phyloP scores from a whole-genome alignment of 306 rosid species.

The Castanea sativa region DNA sequence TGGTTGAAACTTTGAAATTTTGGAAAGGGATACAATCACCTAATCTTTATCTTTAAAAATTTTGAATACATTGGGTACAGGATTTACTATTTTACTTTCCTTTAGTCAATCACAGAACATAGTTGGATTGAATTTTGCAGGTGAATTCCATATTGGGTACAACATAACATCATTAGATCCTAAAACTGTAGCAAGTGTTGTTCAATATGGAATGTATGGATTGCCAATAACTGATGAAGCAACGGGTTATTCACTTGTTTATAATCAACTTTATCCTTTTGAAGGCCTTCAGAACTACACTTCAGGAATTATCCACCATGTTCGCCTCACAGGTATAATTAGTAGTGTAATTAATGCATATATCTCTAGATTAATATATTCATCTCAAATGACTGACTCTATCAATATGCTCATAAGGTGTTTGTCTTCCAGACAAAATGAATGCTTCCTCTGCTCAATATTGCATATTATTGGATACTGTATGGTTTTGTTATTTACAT shows the following conservation, averaged over 20 bases:
- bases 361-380: neutral
- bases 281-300: constrained; percentile 91
- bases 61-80: neutral
- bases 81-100: neutral
- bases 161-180: constrained; percentile 63
- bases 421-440: neutral
- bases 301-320: constrained; percentile 94
- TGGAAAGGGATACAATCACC: neutral
- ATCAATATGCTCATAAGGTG: neutral
- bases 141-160: constrained; percentile 86
- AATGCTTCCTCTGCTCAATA: neutral
- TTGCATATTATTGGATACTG: neutral
- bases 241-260: constrained; percentile 64
- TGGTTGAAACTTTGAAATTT: neutral
- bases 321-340: constrained; percentile 64
- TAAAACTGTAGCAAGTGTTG: constrained; percentile 53
- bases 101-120: neutral
- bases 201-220: constrained; percentile 53
- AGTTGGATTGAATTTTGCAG: constrained; percentile 38
- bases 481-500: neutral
- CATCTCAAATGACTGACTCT: neutral
- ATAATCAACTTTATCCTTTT: constrained; percentile 82
- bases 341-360: neutral
- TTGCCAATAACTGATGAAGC: constrained; percentile 35
- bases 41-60: neutral